Evolutionary conservation across 2,329 filamentous ascomycete species (phyloP).

Genomic region (Paecilomyces variotii): DNA sequence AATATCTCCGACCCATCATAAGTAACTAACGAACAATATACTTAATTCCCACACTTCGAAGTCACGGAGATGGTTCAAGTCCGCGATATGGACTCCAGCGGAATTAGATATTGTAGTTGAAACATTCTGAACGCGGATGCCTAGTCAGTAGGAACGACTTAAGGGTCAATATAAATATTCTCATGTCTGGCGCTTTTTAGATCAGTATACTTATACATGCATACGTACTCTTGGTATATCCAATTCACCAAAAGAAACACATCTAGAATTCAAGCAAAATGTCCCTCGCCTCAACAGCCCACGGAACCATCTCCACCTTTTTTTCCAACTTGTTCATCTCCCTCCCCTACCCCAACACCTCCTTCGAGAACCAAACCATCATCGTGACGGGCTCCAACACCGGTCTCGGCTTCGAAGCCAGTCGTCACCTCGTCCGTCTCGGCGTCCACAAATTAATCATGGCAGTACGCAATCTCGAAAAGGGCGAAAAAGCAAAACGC

Average conservation of each 20-base stretch:
- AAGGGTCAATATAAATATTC: too few species aligned
- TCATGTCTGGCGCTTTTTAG: too few species aligned
- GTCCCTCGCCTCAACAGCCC: conserved; percentile 2
- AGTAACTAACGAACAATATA: not conserved
- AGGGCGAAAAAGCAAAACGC: conserved; percentile 35
- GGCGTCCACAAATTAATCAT: conserved; percentile 39
- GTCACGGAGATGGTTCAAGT: too few species aligned
- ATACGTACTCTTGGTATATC: not conserved
- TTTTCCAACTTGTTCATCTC: conserved; percentile 6
- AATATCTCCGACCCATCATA: not conserved
- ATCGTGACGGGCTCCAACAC: conserved; percentile 45
- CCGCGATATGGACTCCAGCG: too few species aligned
- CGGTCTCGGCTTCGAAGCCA: conserved; percentile 43
- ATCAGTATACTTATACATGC: too few species aligned
- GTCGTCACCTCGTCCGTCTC: conserved; percentile 32
- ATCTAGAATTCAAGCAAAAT: not conserved
- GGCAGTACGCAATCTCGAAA: conserved; percentile 37
- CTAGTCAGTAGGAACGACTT: too few species aligned
- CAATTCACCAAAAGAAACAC: not conserved
- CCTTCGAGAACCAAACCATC: conserved; percentile 28
- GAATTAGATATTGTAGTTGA: too few species aligned
- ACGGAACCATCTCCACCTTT: conserved; percentile 1
- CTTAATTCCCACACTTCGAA: not conserved
- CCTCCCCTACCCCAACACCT: not conserved
- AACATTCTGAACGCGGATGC: too few species aligned